Base-by-base conservation (phyloP, 2,329 filamentous ascomycete genomes). In the Ophiostoma australiae region DNA sequence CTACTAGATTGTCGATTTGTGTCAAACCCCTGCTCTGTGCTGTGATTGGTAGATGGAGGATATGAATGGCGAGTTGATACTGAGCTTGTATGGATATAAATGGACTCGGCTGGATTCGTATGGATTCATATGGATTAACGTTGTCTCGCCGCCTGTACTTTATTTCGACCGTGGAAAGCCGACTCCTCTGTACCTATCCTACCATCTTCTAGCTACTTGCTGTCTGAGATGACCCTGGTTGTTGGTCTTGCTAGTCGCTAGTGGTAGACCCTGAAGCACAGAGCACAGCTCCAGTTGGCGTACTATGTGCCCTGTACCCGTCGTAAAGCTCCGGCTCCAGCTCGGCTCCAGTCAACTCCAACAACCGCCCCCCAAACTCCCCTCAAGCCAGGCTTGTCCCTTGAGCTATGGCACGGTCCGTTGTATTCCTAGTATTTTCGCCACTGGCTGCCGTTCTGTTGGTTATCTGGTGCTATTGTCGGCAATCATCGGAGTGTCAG, bases 401-500 rank as follows among this genome's bases (percentile, higher is more conserved):
- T 31, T 63, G 10, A 63, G 58, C 27, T 20, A 63, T 63, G 58
- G 58, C 58, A 63, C 58, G 58, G 58, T 63, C 58, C 58, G 58
- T 58, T 11, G 27, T 35, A 63, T 31, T 63, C 20, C 58, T 63
- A 63, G 58, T 63, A 33, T 63, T 17, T 58, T 63, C 15, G 58
- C 58, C 58, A 63, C 58, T 63, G 58, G 58, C 13, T 63, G 33
- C 63, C 63, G 68, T 37, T n/a, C 33, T 58, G 48, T 61, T 69
- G 13, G 69, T 48, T 17, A 5, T 61, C 44, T 20, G n/a, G 13
- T 58, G 52, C n/a, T 48, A 48, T 48, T 58, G 17, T 27, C 58
- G 58, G 27, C 58, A 31, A 63, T 20, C 27, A 33, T 63, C 58
- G 58, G 27, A 58, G 23, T 63, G 20, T 65, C 10, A 17, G 44